Conservation (phyloP, 805 yeast species). For the Torulaspora franciscae region DNA sequence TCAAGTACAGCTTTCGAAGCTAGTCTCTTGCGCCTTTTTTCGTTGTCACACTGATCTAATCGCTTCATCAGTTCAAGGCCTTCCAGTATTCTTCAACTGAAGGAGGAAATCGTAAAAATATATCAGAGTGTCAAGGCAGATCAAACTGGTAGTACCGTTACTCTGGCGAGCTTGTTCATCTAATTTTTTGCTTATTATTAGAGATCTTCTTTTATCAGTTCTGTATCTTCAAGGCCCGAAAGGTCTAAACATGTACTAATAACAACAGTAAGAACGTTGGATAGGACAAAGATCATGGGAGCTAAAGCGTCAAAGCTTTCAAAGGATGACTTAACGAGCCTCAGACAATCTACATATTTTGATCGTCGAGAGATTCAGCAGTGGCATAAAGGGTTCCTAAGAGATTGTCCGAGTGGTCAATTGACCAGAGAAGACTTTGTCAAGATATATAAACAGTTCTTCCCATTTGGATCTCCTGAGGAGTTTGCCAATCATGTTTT, state of each 20-base stretch:
- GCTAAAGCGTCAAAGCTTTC: slow-evolving; percentile 89
- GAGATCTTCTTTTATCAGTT: too few species aligned
- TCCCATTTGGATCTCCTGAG: slow-evolving; percentile 96
- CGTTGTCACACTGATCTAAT: too few species aligned
- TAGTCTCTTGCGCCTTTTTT: too few species aligned
- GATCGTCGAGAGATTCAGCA: slow-evolving; percentile 93
- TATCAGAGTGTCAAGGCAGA: neutral
- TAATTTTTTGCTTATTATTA: neutral
- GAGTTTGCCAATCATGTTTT: slow-evolving; percentile 86
- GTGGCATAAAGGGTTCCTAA: slow-evolving; percentile 93
- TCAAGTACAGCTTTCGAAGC: too few species aligned
- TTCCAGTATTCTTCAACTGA: too few species aligned
- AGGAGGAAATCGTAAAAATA: too few species aligned
- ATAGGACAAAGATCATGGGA: slow-evolving; percentile 57
- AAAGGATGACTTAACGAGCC: slow-evolving; percentile 78
- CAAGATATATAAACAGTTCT: slow-evolving; percentile 90
- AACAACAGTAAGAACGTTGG: neutral
- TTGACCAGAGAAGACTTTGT: slow-evolving; percentile 81
- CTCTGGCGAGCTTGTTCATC: neutral
- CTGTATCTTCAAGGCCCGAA: neutral
- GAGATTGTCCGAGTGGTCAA: slow-evolving; percentile 92
- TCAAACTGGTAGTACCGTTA: neutral
- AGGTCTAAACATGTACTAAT: neutral
- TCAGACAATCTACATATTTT: slow-evolving; percentile 82
- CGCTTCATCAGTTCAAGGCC: too few species aligned